Evolutionary conservation across 768 basidiomycete species (phyloP).

Genomic region (Steccherinum ochraceum): DNA sequence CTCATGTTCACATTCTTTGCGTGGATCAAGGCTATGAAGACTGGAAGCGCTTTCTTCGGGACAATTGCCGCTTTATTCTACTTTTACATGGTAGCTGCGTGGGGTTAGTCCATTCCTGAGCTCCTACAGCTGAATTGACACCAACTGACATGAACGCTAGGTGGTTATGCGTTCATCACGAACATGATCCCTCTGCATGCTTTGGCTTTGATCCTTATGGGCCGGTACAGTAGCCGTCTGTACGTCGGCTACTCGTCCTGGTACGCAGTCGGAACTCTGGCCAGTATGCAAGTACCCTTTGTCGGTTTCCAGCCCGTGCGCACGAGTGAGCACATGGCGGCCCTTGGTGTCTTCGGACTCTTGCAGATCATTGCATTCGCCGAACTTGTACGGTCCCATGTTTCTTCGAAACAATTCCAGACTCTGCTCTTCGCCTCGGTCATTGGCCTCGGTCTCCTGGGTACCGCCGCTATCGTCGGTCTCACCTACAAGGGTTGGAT

Average conservation of each 20-base stretch:
- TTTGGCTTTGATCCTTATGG: constrained; percentile 93
- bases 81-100: constrained; percentile 99
- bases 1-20: constrained; percentile 98
- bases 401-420: constrained; percentile 91
- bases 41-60: constrained; percentile 88
- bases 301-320: constrained; percentile 98
- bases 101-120: constrained; percentile 55
- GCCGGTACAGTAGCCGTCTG: constrained; percentile 84
- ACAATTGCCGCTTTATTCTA: constrained; percentile 92
- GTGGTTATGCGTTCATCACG: constrained; percentile 98
- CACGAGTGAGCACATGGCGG: constrained; percentile 98
- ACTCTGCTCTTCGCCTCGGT: constrained; percentile 66
- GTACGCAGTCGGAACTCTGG: constrained; percentile 95
- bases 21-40: constrained; percentile 96
- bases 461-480: constrained; percentile 63
- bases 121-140: background rate
- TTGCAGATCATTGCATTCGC: constrained; percentile 94
- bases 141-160: constrained; percentile 31
- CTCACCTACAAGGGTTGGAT: constrained; percentile 94
- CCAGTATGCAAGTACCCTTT: constrained; percentile 99
- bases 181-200: constrained; percentile 99
- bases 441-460: constrained; percentile 63
- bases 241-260: constrained; percentile 96
- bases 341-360: constrained; percentile 96
- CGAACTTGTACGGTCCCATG: constrained; percentile 80